Evolutionary conservation across 2,329 filamentous ascomycete species (phyloP), one percentile per base, ranked within the genome.

Genomic region (Graphiopsis chlorocephala): DNA sequence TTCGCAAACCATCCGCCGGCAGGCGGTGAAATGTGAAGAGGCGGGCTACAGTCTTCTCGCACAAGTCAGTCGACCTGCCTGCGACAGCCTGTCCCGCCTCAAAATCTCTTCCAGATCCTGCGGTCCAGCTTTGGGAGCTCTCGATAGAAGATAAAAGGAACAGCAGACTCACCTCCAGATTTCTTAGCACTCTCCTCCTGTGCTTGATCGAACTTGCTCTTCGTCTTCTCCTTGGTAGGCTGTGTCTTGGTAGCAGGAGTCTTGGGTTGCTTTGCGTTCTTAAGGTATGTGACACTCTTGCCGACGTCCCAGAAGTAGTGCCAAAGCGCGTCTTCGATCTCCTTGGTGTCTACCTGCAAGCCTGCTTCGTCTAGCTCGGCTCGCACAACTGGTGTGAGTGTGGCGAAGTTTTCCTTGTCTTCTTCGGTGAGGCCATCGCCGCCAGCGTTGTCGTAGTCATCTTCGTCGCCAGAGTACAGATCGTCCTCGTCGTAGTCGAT

Each of bases 251-350:
- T 69, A 52, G 72, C 69, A 61, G 75, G 70, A 59, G 61, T 48
- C 53, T 69, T 69, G 33, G 70, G 71, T 29, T 68, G 67, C 58
- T 67, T 69, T 17, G 67, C 66, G 47, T 72, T 90, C 68, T 88
- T 85, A 65, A 99, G 78, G 74, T 96, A 97, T 64, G 85, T 83
- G 42, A 96, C 89, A 0, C 92, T 88, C 78, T 97, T 97, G 64
- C 88, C 90, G 31, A 97, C 83, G 72, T 99, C 93, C 75, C 93
- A 98, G 77, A 94, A 98, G 78, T 97, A 97, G 78, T 99, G 88
- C 92, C 93, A 98, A 17, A 99, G 79, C 0, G 93, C 86, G 67
- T 98, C 94, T 75, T 96, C 88, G 67, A 97, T 94, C 74, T 97
- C 90, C 42, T 82, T 80, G 66, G 89, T 86, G 5, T 85, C 83